Evolutionary conservation across 352 stramenopile species (phyloP), one percentile per base, ranked within the genome.

Genomic region (Globisporangium alternatum): DNA sequence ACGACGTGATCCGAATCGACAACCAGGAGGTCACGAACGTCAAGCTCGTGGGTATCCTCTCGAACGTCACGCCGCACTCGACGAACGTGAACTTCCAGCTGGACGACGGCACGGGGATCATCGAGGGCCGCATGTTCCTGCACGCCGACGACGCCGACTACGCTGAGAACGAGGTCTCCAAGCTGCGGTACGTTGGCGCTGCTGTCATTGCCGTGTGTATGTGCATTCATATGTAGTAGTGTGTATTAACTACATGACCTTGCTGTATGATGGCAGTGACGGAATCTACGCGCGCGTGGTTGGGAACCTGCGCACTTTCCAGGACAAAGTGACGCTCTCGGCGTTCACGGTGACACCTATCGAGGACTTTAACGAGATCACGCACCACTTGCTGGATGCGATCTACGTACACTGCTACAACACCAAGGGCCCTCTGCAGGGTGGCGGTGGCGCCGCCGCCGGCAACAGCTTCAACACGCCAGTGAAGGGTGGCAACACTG

Each of bases 371-470:
- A 98, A 99, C 77, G 87, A 98, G 72, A 49, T 99, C n/a, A 98
- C 96, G 22, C 87, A 98, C 82, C 96, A 99, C 70, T 88, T 98
- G 44, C 75, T 98, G 55, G 91, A 98, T 64, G 83, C 93, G 25
- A 92, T 98, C n/a, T 94, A 98, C 67, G 82, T 86, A 13, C 90
- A 95, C 64, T 93, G 97, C 72, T 92, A 90, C 68, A 79, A 89
- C 62, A 91, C 83, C 21, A 88, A 88, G 65, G 86, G 82, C 0
- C 66, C 75, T 37, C 51, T 89, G 35, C 62, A 87, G 33, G 48
- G 64, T 25, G 69, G 69, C 19, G 69, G 65, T 35, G 67, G 64
- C 6, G 68, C 70, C 25, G 61, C 74, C 22, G 59, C 49, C 13
- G 52, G 41, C 31, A 48, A 25, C 41, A 58, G 43, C 43, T 78